A percentile compares a stretch with the other conserved stretches of the same genome.
Evolutionary conservation across 2,329 filamentous ascomycete species (phyloP).

Genomic region (Biscogniauxia sp.): DNA sequence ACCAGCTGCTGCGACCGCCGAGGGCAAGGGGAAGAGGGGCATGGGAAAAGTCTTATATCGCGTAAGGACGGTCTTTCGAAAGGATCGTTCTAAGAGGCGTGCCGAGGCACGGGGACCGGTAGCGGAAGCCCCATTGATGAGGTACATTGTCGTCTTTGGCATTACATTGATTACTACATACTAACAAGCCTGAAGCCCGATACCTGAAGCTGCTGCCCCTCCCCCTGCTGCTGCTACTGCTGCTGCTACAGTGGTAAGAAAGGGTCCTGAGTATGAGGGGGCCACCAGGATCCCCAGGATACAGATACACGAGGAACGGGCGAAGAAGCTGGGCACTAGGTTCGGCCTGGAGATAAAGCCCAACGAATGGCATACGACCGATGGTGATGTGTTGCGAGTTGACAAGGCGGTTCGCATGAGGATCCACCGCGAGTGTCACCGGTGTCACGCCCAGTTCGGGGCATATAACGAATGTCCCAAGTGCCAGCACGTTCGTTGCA

Average conservation of each 20-base stretch:
- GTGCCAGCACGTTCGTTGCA: slow-evolving; percentile 80
- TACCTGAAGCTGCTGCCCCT: slow-evolving; percentile 8
- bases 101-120: slow-evolving; percentile 9
- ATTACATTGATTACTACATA: neutral
- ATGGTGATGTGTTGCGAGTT: slow-evolving; percentile 59
- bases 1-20: slow-evolving; percentile 19
- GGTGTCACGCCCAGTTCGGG: slow-evolving; percentile 73
- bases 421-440: slow-evolving; percentile 76
- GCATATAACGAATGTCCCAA: slow-evolving; percentile 68
- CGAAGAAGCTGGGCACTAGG: slow-evolving; percentile 52
- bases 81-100: slow-evolving; percentile 32
- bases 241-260: slow-evolving; percentile 9
- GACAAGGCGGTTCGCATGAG: slow-evolving; percentile 78
- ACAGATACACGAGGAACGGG: slow-evolving; percentile 55
- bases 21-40: slow-evolving; percentile 42
- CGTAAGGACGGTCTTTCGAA: slow-evolving; percentile 51
- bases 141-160: slow-evolving; percentile 17
- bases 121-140: slow-evolving; percentile 12
- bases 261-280: slow-evolving; percentile 25
- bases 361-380: slow-evolving; percentile 50
- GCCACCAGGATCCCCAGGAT: slow-evolving; percentile 44
- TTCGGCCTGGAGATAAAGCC: slow-evolving; percentile 56
- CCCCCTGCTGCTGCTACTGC: no score
- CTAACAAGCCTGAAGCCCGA: slow-evolving; percentile 22
- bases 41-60: slow-evolving; percentile 47